Evolutionary conservation across 202 grass and related monocot species (phyloP), one percentile per base, ranked within the genome.

Genomic region (Schoenoplectus tabernaemontani): DNA sequence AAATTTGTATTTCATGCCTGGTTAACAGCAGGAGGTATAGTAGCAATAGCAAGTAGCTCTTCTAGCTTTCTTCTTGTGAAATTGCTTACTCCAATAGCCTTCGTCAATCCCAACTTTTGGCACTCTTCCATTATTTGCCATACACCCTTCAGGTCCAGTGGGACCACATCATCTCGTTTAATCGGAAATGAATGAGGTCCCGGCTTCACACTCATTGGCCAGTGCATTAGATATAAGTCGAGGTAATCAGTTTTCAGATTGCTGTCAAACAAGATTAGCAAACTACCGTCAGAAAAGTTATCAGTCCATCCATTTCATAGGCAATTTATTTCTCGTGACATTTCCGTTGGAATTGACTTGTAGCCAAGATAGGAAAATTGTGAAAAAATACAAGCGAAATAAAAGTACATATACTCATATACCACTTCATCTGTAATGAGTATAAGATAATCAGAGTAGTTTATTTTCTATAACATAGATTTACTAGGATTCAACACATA

Each of bases 111-210:
- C 38, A 91, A 62, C 28, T 26, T 83, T 41, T 93, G 85, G 5
- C 93, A 91, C 60, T 88, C 90, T 80, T 97, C 93, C 90, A 97
- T 91, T 51, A 87, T 87, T 56, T 81, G 16, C 90, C 93, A 97
- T 47, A 93, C 82, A 0, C 86, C 82, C 57, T 53, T 78, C 81
- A 97, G 43, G 24, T 97, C 83, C 20, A 96, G 59, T 0, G 81
- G 90, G 3, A 90, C 42, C 41, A 96, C 82, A 33, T 96, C 77
- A 12, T 93, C 81, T 57, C 76, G 82, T 64, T 78, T 83, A 30
- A 93, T 78, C 10, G 88, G 88, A 19, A 86, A 82, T 22, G 64
- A 33, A 17, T 30, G 38, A 41, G 82, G 65, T 23, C 57, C 89
- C 9, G 88, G 86, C 78, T 89, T 96, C 59, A 86, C 22, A 9